Evolutionary conservation across 768 basidiomycete genomes (phyloP), one percentile per base, ranked within the genome.

Genomic region (Terana coerulea): DNA sequence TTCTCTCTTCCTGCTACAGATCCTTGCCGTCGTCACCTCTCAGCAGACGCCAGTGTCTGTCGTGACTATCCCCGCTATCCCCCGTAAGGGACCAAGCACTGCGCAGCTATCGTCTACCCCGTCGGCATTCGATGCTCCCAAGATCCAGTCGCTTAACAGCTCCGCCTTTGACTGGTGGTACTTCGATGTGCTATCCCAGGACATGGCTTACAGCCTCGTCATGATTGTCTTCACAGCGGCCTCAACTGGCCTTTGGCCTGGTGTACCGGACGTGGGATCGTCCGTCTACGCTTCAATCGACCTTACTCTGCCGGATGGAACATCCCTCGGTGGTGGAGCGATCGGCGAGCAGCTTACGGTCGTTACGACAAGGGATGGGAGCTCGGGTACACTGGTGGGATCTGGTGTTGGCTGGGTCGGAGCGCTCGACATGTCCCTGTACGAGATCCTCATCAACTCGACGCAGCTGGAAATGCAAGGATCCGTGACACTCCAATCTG

Each of bases 131-230:
- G 54, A 55, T 36, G 49, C 34, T 1, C 54, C 54, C 9, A 55
- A 50, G 25, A n/a, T 47, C 3, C 4, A 12, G 4, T 14, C 29
- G 12, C 6, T 55, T 8, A 55, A 55, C 44, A 40, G 37, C 44
- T 44, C 54, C 25, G 25, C 34, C 12, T 55, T 51, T 45, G 54
- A 55, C 44, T 50, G 48, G 54, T 55, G 54, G 54, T 55, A 55
- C 36, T 55, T 42, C 41, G 54, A 55, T 41, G 54, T 49, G 28
- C 36, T 55, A 24, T 30, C 54, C 7, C 6, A 14, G 17, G 44
- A 51, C 28, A 35, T 55, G 35, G 30, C 31, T 17, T 43, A 49
- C 30, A 47, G 44, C 31, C 25, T 36, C 10, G 48, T 49, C 26
- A 14, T 55, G 28, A 30, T 44, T 21, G 33, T 55, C 49, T 55